These are phyloP conservation scores for Apiospora hydei DNA, from an alignment of 2,329 filamentous ascomycete genomes.

Conservation along the genomic window DNA sequence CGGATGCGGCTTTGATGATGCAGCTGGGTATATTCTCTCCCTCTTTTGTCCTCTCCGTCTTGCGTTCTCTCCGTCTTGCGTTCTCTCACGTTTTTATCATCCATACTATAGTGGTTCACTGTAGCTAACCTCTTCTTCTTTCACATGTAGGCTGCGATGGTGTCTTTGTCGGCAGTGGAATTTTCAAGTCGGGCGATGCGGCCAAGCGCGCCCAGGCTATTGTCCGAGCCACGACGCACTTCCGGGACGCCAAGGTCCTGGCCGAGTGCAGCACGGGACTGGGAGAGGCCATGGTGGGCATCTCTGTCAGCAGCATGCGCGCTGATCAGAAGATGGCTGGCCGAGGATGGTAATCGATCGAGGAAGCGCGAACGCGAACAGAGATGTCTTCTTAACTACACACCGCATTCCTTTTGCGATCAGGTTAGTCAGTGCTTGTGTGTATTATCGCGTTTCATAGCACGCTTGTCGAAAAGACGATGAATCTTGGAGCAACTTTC, in stretches of 20 bases:
- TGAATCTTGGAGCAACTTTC: background rate
- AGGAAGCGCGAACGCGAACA: background rate
- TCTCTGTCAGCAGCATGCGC: conserved; percentile 82
- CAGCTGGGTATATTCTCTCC: conserved; percentile 62
- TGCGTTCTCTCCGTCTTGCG: background rate
- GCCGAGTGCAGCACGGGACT: conserved; percentile 87
- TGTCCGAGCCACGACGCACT: conserved; percentile 93
- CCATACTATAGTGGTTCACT: no score
- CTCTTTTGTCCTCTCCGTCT: no score
- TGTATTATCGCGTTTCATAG: background rate
- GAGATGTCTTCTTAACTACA: background rate
- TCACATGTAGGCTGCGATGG: conserved; percentile 81
- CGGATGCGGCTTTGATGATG: conserved; percentile 97
- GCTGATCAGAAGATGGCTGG: conserved; percentile 83
- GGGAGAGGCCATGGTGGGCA: conserved; percentile 98
- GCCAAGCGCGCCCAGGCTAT: conserved; percentile 92
- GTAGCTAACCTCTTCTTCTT: background rate
- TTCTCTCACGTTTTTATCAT: background rate
- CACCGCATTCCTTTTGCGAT: background rate
- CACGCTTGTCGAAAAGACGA: background rate
- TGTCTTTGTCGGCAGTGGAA: conserved; percentile 95
- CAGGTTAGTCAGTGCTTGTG: background rate
- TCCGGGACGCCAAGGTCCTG: conserved; percentile 81
- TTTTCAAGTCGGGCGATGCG: conserved; percentile 96
- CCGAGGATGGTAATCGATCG: conserved; percentile 78